Evolutionary conservation across 805 yeast genomes (phyloP).

Genomic region (Candida ulmi): DNA sequence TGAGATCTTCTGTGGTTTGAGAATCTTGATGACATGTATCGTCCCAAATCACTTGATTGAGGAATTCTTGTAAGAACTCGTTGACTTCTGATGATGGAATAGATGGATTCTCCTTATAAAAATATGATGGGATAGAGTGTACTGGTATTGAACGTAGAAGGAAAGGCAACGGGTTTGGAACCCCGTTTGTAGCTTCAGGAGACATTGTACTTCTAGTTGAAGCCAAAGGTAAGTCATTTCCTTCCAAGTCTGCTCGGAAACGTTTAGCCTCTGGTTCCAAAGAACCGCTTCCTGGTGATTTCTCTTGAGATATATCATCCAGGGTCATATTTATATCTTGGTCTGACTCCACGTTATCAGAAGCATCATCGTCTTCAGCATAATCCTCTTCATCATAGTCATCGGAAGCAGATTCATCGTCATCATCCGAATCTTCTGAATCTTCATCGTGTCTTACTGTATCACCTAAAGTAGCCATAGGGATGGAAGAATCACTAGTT

Average conservation of each 20-base stretch:
- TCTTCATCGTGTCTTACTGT: slow-evolving; percentile 18
- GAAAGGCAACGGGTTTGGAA: slow-evolving; percentile 64
- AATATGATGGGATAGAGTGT: slow-evolving; percentile 52
- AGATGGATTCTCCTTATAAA: slow-evolving; percentile 33
- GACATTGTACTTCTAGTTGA: not conserved
- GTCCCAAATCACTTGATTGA: slow-evolving; percentile 22
- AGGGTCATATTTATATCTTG: slow-evolving; percentile 2
- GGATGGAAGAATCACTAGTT: slow-evolving; percentile 17
- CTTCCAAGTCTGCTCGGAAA: slow-evolving; percentile 6
- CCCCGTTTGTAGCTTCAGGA: slow-evolving; percentile 32
- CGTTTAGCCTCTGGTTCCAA: slow-evolving; percentile 16
- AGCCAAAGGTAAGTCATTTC: not conserved
- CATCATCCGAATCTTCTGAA: slow-evolving; percentile 22
- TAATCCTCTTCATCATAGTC: slow-evolving; percentile 19
- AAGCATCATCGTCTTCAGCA: slow-evolving; percentile 9
- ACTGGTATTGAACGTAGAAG: slow-evolving; percentile 59
- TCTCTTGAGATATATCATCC: not conserved
- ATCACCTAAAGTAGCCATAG: slow-evolving; percentile 10
- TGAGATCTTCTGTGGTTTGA: slow-evolving; percentile 2
- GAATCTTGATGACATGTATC: slow-evolving; percentile 13
- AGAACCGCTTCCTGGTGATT: slow-evolving; percentile 3
- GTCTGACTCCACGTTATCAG: not conserved
- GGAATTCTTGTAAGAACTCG: slow-evolving; percentile 25
- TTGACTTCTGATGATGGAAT: slow-evolving; percentile 18
- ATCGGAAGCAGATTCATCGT: slow-evolving; percentile 16